Evolutionary conservation across 1,284 basidiomycete species (phyloP), one percentile per base, ranked within the genome.

Genomic region (Filobasidium uniguttulatum): DNA sequence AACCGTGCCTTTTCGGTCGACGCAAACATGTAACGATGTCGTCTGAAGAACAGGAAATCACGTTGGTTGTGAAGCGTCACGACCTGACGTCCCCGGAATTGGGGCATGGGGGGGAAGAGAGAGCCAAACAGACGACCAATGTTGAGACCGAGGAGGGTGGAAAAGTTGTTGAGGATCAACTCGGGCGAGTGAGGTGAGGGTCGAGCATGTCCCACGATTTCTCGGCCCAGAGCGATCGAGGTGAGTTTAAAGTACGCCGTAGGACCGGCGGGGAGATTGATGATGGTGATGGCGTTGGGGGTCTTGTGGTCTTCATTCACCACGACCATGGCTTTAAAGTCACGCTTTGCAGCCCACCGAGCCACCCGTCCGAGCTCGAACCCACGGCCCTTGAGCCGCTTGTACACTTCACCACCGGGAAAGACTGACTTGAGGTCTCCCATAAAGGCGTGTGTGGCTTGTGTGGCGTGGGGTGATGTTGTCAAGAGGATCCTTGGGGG

Each of bases 21-120:
- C 43, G 87, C 79, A 68, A 96, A 97, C 36, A 88, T 86, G 66
- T 96, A 96, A 83, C 86, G 76, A 72, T 97, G 91, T 56, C 94
- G 75, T 53, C 94, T 75, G 75, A 98, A 96, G 73, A 99, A 99
- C 52, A 98, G 72, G 68, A 97, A 99, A 71, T 99, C 94, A 49
- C 94, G 79, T 67, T 97, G 91, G 62, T 97, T 97, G 68, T 98
- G 94, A 25, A 97, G 75, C 1, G 93, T 96, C 3, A 97, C 90
- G 14, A 97, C 91, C 69, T 99, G 94, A 36, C 94, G 77, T 17
- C 94, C 94, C 67, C 93, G 85, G 62, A 97, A 90, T 67, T 94
- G 85, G 0, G 93, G 91, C 56, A 96, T 75, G 14, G 86, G 85
- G 14, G 94, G 94, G 72, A 98, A 98, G 20, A 93, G 77, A 1